These are phyloP conservation scores for Ceratocystis albifundus DNA, from an alignment of 2,329 filamentous ascomycete genomes.

Conservation along the genomic window DNA sequence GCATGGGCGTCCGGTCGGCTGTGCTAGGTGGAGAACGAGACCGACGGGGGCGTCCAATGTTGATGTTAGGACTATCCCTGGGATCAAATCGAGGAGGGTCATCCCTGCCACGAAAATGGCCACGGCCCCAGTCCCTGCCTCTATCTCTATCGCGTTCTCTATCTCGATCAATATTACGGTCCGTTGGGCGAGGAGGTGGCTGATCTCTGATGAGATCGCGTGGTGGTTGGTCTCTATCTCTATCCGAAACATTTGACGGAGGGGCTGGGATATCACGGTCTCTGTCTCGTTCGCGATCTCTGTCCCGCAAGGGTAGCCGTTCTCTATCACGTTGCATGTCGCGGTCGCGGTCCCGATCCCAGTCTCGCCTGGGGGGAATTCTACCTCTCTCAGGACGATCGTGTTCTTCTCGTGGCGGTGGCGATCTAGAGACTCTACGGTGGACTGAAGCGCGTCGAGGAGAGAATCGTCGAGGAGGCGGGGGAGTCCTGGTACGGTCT, in stretches of 20 bases:
- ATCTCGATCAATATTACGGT: slow-evolving; percentile 28
- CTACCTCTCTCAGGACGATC: slow-evolving; percentile 33
- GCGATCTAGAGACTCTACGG: slow-evolving; percentile 27
- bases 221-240: slow-evolving; percentile 16
- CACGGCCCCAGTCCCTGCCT: slow-evolving; percentile 32
- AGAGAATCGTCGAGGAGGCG: slow-evolving; percentile 27
- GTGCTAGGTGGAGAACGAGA: slow-evolving; percentile 42
- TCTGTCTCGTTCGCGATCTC: slow-evolving; percentile 28
- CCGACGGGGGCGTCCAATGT: slow-evolving; percentile 30
- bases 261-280: slow-evolving; percentile 21
- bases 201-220: slow-evolving; percentile 15
- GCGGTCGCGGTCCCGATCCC: slow-evolving; percentile 29
- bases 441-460: slow-evolving; percentile 33
- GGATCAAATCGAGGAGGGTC: slow-evolving; percentile 27
- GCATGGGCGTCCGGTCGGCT: slow-evolving; percentile 14
- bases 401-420: slow-evolving; percentile 27
- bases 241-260: neutral
- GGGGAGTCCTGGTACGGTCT: slow-evolving; percentile 29
- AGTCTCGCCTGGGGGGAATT: slow-evolving; percentile 32
- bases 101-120: slow-evolving; percentile 26
- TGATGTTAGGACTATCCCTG: neutral
- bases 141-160: slow-evolving; percentile 30
- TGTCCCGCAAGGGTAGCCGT: slow-evolving; percentile 12
- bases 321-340: slow-evolving; percentile 26
- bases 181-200: slow-evolving; percentile 11